Evolutionary conservation across 306 rosid species (phyloP).

Genomic region (Vicia villosa): DNA sequence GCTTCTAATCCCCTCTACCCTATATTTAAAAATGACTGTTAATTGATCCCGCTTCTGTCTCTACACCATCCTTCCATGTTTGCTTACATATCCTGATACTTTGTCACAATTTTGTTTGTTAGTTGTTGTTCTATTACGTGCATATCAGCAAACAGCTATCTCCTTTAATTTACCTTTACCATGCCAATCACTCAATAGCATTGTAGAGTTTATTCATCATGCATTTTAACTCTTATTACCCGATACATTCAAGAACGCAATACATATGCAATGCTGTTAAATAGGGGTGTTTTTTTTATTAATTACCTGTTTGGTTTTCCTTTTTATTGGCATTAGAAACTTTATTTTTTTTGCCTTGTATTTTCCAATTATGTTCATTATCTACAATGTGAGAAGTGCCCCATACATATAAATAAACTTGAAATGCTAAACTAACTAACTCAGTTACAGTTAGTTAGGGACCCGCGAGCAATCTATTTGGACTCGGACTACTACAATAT

Average conservation of each 20-base stretch:
- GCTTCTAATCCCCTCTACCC: background rate
- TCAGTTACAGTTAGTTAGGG: background rate
- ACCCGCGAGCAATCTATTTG: background rate
- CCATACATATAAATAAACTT: background rate
- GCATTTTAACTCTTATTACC: slow-evolving; percentile 13
- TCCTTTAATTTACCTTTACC: background rate
- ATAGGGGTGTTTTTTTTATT: background rate
- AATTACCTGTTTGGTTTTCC: background rate
- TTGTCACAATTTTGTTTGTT: background rate
- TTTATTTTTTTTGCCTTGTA: background rate
- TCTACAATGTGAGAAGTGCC: background rate
- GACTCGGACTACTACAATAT: background rate
- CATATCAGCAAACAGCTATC: slow-evolving; percentile 6
- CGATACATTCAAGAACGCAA: slow-evolving; percentile 1
- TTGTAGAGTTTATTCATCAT: background rate
- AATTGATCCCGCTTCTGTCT: background rate
- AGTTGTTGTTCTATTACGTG: background rate
- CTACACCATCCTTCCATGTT: background rate
- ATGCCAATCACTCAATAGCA: background rate
- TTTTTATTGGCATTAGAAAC: slow-evolving; percentile 16
- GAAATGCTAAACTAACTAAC: background rate
- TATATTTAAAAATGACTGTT: background rate
- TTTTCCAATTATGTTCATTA: background rate
- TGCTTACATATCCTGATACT: slow-evolving; percentile 2
- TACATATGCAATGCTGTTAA: background rate